phyloP scores from a whole-genome alignment of 495 filamentous ascomycete genomes.

The Symbiotaphrina buchneri region DNA sequence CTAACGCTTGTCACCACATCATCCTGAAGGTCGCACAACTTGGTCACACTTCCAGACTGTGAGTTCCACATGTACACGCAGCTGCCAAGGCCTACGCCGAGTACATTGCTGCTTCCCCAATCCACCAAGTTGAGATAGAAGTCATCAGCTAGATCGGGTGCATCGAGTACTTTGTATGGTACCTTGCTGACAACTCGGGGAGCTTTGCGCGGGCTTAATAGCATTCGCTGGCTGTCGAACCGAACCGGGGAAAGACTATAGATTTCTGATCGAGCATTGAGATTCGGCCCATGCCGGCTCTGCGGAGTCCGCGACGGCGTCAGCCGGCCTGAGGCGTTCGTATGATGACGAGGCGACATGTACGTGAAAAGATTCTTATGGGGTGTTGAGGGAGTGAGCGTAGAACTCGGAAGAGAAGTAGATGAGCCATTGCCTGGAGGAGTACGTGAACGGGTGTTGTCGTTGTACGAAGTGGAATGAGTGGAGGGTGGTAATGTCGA shows the following conservation, averaged over 20 bases:
- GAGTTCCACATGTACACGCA: conserved; percentile 99
- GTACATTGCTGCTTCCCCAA: conserved; percentile 87
- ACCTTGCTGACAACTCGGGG: conserved; percentile 83
- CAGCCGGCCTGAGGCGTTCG: conserved; percentile 38
- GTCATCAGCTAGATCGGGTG: conserved; percentile 86
- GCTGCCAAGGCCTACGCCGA: conserved; percentile 77
- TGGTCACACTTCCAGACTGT: conserved; percentile 61
- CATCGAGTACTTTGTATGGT: conserved; percentile 92
- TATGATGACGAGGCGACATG: conserved; percentile 51
- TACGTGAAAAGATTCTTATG: conserved; percentile 96
- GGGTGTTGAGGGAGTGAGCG: conserved; percentile 75
- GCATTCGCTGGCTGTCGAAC: conserved; percentile 73
- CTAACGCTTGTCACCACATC: conserved; percentile 91
- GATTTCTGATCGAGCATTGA: conserved; percentile 72
- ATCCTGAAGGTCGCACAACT: conserved; percentile 78
- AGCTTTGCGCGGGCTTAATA: conserved; percentile 71
- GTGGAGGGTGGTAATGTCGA: conserved; percentile 26
- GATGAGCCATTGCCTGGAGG: conserved; percentile 43
- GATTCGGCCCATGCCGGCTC: conserved; percentile 60
- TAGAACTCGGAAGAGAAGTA: conserved; percentile 34
- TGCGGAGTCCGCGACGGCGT: conserved; percentile 80
- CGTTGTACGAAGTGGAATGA: conserved; percentile 33
- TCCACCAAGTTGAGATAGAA: conserved; percentile 96
- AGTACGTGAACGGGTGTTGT: conserved; percentile 56
- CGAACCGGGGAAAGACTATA: conserved; percentile 87